A percentile compares a stretch with the other conserved stretches of the same genome.
Conservation (phyloP, 257 asterid genomes). For the Agastache rugosa region DNA sequence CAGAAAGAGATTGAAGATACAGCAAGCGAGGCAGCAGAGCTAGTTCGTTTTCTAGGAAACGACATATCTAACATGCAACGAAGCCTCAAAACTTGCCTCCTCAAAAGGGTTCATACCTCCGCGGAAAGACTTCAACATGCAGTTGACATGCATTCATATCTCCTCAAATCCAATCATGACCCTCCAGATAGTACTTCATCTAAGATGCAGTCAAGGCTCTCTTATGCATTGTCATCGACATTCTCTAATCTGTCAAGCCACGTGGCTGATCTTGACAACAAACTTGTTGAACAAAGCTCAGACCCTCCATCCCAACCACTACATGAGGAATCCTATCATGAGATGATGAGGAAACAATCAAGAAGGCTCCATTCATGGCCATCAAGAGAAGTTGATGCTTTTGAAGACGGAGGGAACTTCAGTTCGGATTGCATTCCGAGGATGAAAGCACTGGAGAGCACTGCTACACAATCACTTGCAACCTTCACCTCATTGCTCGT, state of each 20-base stretch:
- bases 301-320: conserved; percentile 36
- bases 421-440: conserved; percentile 42
- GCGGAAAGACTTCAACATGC: conserved; percentile 63
- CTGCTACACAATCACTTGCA: conserved; percentile 62
- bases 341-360: conserved; percentile 63
- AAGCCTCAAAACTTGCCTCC: conserved; percentile 48
- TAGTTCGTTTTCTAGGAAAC: conserved; percentile 56
- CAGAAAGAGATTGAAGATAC: conserved; percentile 69
- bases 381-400: conserved; percentile 62
- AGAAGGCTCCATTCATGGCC: conserved; percentile 75
- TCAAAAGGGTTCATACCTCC: conserved; percentile 55
- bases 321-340: conserved; percentile 50
- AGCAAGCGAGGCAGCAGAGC: conserved; percentile 57
- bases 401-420: conserved; percentile 52
- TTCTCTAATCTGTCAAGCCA: conserved; percentile 41
- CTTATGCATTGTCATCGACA: conserved; percentile 42
- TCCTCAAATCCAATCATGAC: conserved; percentile 50
- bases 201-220: conserved; percentile 39
- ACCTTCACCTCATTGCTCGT: conserved; percentile 66
- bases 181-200: conserved; percentile 37
- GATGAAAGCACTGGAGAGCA: conserved; percentile 62
- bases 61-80: conserved; percentile 55
- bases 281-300: conserved; percentile 15
- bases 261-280: conserved; percentile 33
- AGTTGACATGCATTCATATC: conserved; percentile 61